Base-by-base conservation (phyloP, 495 filamentous ascomycete genomes). In the Oidiodendron maius region DNA sequence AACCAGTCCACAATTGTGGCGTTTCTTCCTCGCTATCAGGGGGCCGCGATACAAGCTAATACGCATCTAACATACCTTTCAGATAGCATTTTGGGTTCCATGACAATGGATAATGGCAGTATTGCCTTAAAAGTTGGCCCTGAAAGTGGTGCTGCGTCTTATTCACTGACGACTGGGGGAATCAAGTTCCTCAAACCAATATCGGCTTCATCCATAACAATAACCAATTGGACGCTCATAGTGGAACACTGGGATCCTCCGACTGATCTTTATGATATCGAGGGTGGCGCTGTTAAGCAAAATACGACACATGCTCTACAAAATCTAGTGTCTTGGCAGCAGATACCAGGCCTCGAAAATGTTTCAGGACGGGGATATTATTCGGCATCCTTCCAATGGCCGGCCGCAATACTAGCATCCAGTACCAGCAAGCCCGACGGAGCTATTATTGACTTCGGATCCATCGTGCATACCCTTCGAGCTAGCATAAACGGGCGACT, bases 351-450 rank as follows among this genome's bases (percentile, higher is more conserved):
- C 1, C 48, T 74, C 2, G 54, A 56, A 18, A 71, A 75, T 17
- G 57, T 65, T 11, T 74, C 71, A 23, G 74, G 72, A 2, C 39
- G 74, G 1, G 72, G 74, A 3, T 70, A 71, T 52, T 78, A 78
- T 57, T 61, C 55, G 10, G 65, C 67, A 1, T 57, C 59, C 1
- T 64, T 80, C 26, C 48, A 21, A 18, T 51, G 47, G 38, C n/a
- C n/a, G n/a, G n/a, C n/a, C n/a, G n/a, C n/a, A n/a, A n/a, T n/a
- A n/a, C n/a, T n/a, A n/a, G n/a, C n/a, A n/a, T n/a, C n/a, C n/a
- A n/a, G n/a, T n/a, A 39, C 8, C 36, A 35, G 5, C 69, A 44
- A n/a, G 10, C 34, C 48, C 17, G 3, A 20, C 24, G 48, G 48
- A 11, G 51, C 51, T 3, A 48, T 54, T 30, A 48, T 54, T 17